Conservation (phyloP, 169 alveolate genomes). For the Plasmodium vinckei region DNA sequence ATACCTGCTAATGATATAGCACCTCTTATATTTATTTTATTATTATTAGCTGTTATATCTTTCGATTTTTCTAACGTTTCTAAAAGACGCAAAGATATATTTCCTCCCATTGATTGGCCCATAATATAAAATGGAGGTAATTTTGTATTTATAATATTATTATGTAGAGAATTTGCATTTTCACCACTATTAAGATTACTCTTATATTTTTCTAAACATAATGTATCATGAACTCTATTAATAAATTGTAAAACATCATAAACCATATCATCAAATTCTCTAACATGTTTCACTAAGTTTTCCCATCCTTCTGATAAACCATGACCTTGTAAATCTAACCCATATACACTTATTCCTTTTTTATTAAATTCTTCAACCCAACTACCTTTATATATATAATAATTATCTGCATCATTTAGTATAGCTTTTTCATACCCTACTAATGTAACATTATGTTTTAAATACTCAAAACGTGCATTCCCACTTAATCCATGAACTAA, state of each 20-base stretch:
- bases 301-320: conserved; percentile 82
- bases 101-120: conserved; percentile 86
- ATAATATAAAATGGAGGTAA: conserved; percentile 77
- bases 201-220: conserved; percentile 5
- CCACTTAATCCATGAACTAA: conserved; percentile 81
- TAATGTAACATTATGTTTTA: conserved; percentile 79
- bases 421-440: conserved; percentile 51
- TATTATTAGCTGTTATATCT: conserved; percentile 7
- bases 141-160: conserved; percentile 24
- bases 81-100: conserved; percentile 76
- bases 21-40: conserved; percentile 76
- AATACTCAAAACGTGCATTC: conserved; percentile 81
- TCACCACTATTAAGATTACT: not conserved
- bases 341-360: conserved; percentile 78
- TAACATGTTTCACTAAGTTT: conserved; percentile 63
- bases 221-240: conserved; percentile 69
- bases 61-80: conserved; percentile 67
- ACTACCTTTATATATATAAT: conserved; percentile 78
- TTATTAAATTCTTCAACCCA: conserved; percentile 79
- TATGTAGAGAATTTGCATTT: conserved; percentile 2
- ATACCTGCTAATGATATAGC: conserved; percentile 81
- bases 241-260: conserved; percentile 83
- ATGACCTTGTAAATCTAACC: conserved; percentile 82
- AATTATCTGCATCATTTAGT: conserved; percentile 54
- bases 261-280: conserved; percentile 77